Evolutionary conservation across 805 yeast species (phyloP), one percentile per base, ranked within the genome.

Genomic region (Candida insectalens): DNA sequence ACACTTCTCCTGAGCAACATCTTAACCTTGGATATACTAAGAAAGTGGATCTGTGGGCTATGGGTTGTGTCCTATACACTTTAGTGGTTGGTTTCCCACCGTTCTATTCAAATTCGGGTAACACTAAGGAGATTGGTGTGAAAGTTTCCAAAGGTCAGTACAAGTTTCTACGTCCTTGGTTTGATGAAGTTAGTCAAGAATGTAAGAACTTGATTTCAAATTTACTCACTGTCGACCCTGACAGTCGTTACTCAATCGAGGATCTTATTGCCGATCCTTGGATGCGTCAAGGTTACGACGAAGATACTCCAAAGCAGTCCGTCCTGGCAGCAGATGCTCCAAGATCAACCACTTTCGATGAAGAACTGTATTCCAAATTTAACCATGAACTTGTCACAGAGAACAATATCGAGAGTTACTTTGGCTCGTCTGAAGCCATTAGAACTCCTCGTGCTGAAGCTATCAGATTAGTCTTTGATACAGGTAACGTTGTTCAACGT

Each of bases 131-230:
- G 32, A 60, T 83, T 30, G 76, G 87, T 4, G 67, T 67, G 35
- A 83, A 82, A 51, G 83, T 81, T 21, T 64, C 81, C 9, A 65
- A 64, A 30, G 94, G 92, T 23, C 77, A 81, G 36, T 83, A 69
- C 54, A 70, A 73, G n/a, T 83, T 81, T 51, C 60, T 83, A 34
- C 60, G 70, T 38, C 94, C 94, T 2, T 83, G 94, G 94, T 83
- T 92, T 84, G 92, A 82, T 55, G 94, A 83, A 51, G 78, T 83
- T 23, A 67, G 79, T 33, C 57, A 52, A 26, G 84, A 76, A 25
- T 88, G 87, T 19, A 83, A 81, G 49, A 69, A 69, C 45, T 67
- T 83, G 46, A 83, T 83, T 10, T 57, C 69, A 4, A 74, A 71
- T 46, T 63, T 83, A 53, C 61, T 83, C 41, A 77, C 78, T 19